Evolutionary conservation across 2,329 filamentous ascomycete genomes (phyloP).

Genomic region (Aspergillus candidus): DNA sequence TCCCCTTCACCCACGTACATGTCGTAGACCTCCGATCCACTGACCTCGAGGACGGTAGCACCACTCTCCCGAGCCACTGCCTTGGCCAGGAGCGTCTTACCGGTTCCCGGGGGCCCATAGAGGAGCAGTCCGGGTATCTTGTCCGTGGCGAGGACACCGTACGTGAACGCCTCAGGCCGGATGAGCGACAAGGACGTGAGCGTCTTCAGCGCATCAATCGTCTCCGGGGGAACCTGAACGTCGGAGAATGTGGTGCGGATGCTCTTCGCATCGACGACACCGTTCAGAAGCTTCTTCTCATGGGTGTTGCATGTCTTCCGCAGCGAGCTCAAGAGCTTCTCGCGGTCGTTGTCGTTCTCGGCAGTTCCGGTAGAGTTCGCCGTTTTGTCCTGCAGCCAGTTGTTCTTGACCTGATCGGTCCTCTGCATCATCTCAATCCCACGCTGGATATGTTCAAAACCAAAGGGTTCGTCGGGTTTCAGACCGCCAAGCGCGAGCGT

Average conservation of each 20-base stretch:
- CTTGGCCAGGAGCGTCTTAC: constrained; percentile 58
- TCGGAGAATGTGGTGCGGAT: constrained; percentile 84
- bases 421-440: constrained; percentile 37
- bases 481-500: constrained; percentile 48
- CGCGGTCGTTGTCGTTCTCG: constrained; percentile 29
- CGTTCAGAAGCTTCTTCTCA: constrained; percentile 74
- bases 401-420: constrained; percentile 33
- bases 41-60: constrained; percentile 73
- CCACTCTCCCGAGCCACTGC: constrained; percentile 59
- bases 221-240: constrained; percentile 75
- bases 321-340: constrained; percentile 43
- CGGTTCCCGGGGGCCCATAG: constrained; percentile 74
- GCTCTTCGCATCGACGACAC: constrained; percentile 73
- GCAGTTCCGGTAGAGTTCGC: constrained; percentile 24
- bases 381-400: constrained; percentile 32
- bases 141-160: constrained; percentile 85
- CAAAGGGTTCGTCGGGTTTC: constrained; percentile 36
- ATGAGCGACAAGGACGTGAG: constrained; percentile 81
- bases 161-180: constrained; percentile 89
- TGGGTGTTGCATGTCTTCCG: constrained; percentile 62
- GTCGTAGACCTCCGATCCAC: constrained; percentile 85
- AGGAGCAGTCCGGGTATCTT: constrained; percentile 83
- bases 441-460: constrained; percentile 33
- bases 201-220: constrained; percentile 79
- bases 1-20: constrained; percentile 96